Evolutionary conservation across 2,329 filamentous ascomycete genomes (phyloP), one percentile per base, ranked within the genome.

Genomic region (Cladosporium sp.): DNA sequence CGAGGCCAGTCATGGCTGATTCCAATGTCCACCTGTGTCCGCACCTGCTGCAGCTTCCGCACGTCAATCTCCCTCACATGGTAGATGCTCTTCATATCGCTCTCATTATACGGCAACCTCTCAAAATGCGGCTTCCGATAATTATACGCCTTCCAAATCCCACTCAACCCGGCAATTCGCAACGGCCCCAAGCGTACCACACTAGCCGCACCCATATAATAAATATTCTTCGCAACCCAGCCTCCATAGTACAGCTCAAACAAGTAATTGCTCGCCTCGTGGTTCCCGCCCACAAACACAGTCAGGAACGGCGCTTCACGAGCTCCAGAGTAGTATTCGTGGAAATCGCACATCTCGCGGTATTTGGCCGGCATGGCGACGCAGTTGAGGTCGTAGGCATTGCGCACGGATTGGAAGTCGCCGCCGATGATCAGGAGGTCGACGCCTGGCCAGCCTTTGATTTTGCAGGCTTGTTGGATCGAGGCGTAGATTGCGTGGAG

Each of bases 1-100:
- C 89, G 87, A 0, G 95, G 95, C 95, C 95, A 99, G 79, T 99
- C 95, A 75, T 99, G 95, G 71, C 93, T 97, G 62, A 99, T 79
- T 2, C 93, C 93, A 53, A 99, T 82, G 70, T 99, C 95, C 43
- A 98, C 88, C 74, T 96, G 94, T 21, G 91, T 91, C n/a, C 88
- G 86, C 34, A 98, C 74, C 73, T 93, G 88, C 46, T 97, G 82
- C 36, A 99, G 80, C 78, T 97, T 98, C 72, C 94, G 88, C n/a
- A 92, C 86, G 75, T 99, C 95, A 14, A 96, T 79, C 77, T 97
- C 93, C 53, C 95, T 86, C 25, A 96, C 88, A 75, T 98, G 94
- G 74, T 97, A 98, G 72, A 96, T 91, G 62, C 87, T 90, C 76
- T 88, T 90, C 67, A 96, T 80, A 62, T 97, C 92, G 68, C 89